These are phyloP conservation scores for Vanrija pseudolonga DNA, from an alignment of 1,284 basidiomycete genomes.

Conservation along the genomic window DNA sequence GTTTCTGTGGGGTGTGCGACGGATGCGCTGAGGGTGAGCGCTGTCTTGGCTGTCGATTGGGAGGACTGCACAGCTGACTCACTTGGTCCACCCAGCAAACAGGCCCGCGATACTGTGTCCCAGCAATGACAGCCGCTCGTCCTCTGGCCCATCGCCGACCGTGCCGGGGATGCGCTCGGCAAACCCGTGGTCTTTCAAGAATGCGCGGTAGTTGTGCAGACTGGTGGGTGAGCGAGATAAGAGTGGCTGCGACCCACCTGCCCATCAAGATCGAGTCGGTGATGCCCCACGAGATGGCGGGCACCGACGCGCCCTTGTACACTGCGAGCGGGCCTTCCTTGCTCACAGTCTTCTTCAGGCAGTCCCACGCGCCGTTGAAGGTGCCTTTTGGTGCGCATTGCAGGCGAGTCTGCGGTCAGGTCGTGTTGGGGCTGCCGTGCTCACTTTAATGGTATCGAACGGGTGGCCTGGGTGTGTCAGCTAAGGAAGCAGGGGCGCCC, in stretches of 20 bases:
- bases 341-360: slow-evolving; percentile 20
- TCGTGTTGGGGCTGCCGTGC: not conserved
- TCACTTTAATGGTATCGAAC: slow-evolving; percentile 46
- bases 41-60: not conserved
- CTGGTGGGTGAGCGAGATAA: slow-evolving; percentile 16
- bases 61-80: slow-evolving; percentile 8
- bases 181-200: slow-evolving; percentile 39
- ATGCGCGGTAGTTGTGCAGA: slow-evolving; percentile 48
- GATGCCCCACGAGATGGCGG: slow-evolving; percentile 48
- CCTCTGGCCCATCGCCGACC: slow-evolving; percentile 2
- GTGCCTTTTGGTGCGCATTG: slow-evolving; percentile 47
- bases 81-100: slow-evolving; percentile 50
- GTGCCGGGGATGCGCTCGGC: slow-evolving; percentile 27
- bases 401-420: slow-evolving; percentile 15
- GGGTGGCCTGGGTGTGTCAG: slow-evolving; percentile 40
- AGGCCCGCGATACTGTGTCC: slow-evolving; percentile 47
- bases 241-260: slow-evolving; percentile 23
- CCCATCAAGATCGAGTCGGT: slow-evolving; percentile 50
- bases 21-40: slow-evolving; percentile 28
- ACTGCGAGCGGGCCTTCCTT: slow-evolving; percentile 42
- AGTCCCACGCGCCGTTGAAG: slow-evolving; percentile 44
- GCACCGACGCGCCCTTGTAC: slow-evolving; percentile 49
- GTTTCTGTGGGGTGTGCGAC: slow-evolving; percentile 50
- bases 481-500: not conserved
- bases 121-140: slow-evolving; percentile 31